Conservation (phyloP, 2,329 filamentous ascomycete genomes). For the Ophiostoma quercus region DNA sequence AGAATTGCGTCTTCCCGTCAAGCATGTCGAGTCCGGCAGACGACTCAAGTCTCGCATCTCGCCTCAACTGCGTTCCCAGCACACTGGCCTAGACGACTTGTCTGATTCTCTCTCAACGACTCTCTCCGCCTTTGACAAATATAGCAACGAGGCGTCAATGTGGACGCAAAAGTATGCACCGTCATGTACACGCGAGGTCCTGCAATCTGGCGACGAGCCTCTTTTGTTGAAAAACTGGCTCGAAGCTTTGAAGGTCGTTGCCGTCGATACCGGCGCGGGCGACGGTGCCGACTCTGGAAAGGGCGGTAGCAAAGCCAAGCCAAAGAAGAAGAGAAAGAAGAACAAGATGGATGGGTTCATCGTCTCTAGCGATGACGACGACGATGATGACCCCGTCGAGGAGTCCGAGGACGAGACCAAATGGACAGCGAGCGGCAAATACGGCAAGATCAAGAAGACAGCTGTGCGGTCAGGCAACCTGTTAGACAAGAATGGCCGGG, state of each 20-base stretch:
- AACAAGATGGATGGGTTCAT: conserved; percentile 77
- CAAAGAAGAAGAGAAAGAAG: conserved; percentile 59
- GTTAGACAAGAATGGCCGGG: conserved; percentile 33
- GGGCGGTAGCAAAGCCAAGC: conserved; percentile 29
- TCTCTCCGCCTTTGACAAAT: conserved; percentile 75
- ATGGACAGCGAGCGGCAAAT: conserved; percentile 37
- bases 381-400: conserved; percentile 64
- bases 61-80: conserved; percentile 40
- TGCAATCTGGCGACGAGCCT: conserved; percentile 69
- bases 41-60: conserved; percentile 48
- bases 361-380: conserved; percentile 72
- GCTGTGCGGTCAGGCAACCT: conserved; percentile 45
- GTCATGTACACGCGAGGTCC: conserved; percentile 58
- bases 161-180: conserved; percentile 90
- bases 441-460: conserved; percentile 45
- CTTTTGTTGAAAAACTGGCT: conserved; percentile 76
- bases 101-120: conserved; percentile 55
- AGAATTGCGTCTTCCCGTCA: conserved; percentile 50
- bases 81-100: conserved; percentile 34
- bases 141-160: conserved; percentile 62
- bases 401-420: conserved; percentile 56
- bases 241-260: conserved; percentile 64
- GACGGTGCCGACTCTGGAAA: conserved; percentile 35
- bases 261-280: conserved; percentile 60
- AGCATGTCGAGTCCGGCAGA: conserved; percentile 54